Evolutionary conservation across 805 yeast species (phyloP).

Genomic region (Kluyveromyces starmeri): DNA sequence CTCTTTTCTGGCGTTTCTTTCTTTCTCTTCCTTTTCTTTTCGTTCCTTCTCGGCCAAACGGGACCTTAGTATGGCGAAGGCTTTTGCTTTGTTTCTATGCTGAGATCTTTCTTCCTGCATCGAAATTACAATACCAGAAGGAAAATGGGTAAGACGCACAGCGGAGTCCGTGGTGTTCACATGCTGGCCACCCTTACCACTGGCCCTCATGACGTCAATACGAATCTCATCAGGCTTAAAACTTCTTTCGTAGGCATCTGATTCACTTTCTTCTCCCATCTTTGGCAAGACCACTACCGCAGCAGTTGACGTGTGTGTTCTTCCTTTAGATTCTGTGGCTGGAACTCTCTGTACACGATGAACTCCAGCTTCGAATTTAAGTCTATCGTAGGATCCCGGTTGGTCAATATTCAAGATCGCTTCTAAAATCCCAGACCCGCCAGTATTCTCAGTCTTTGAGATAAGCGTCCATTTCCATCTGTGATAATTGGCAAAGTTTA

Average conservation of each 20-base stretch:
- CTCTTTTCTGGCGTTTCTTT: constrained; percentile 57
- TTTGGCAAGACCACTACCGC: constrained; percentile 92
- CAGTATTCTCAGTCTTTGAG: constrained; percentile 45
- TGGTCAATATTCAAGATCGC: constrained; percentile 69
- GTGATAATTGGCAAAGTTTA: constrained; percentile 52
- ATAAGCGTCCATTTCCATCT: constrained; percentile 61
- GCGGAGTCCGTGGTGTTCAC: constrained; percentile 97
- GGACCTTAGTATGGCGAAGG: constrained; percentile 72
- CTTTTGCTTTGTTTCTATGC: constrained; percentile 88
- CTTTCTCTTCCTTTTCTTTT: constrained; percentile 52
- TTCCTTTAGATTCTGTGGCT: constrained; percentile 84
- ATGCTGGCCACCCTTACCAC: constrained; percentile 98
- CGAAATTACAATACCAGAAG: constrained; percentile 79
- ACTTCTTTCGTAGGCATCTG: constrained; percentile 50
- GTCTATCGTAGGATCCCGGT: constrained; percentile 63
- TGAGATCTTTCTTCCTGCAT: constrained; percentile 96
- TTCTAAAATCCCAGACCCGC: constrained; percentile 62
- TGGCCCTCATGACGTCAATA: constrained; percentile 93
- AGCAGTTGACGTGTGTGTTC: constrained; percentile 93
- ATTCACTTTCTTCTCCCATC: constrained; percentile 45
- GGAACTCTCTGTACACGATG: constrained; percentile 95
- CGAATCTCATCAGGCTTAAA: constrained; percentile 84
- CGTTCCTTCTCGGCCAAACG: constrained; percentile 77
- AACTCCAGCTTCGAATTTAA: constrained; percentile 87
- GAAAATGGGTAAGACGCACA: constrained; percentile 83